Percentiles rank a stretch among this genome's conserved stretches.
Conservation (phyloP, 2,329 filamentous ascomycete genomes). For the Pseudogymnoascus sp. region DNA sequence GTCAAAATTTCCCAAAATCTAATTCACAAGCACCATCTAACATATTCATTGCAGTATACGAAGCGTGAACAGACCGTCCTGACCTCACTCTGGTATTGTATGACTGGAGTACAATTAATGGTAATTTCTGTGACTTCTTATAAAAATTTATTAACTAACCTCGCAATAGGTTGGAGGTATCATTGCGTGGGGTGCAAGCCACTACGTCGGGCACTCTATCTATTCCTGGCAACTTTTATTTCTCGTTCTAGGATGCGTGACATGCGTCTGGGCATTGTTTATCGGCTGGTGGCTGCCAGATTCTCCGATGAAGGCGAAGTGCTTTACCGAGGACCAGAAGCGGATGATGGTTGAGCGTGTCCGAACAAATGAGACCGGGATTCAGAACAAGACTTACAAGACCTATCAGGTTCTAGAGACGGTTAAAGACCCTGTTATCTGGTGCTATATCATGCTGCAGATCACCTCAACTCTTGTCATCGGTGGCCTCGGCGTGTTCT, state of each 20-base stretch:
- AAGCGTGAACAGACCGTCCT: constrained; percentile 20
- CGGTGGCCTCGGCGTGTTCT: constrained; percentile 32
- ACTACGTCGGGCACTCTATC: constrained; percentile 26
- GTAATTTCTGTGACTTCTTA: constrained; percentile 13
- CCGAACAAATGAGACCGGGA: constrained; percentile 23
- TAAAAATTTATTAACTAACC: background rate
- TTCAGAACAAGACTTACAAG: constrained; percentile 32
- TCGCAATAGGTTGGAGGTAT: constrained; percentile 30
- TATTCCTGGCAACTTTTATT: constrained; percentile 38
- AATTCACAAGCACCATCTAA: background rate
- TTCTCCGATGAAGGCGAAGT: constrained; percentile 19
- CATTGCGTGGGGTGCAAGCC: constrained; percentile 32
- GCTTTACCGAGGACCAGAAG: constrained; percentile 18
- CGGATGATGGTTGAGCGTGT: constrained; percentile 32
- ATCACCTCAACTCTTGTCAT: constrained; percentile 25
- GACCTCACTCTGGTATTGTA: constrained; percentile 27
- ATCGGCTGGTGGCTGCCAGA: constrained; percentile 29
- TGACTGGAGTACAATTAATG: constrained; percentile 33
- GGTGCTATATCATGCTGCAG: constrained; percentile 21
- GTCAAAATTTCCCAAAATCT: background rate
- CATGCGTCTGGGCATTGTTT: constrained; percentile 30
- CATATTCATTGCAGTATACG: constrained; percentile 17
- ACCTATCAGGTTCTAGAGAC: constrained; percentile 32
- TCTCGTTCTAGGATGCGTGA: constrained; percentile 34
- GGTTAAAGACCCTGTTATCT: constrained; percentile 29